These are phyloP conservation scores for Sphagnum contortum DNA, from an alignment of 225 moss, liverwort and hornwort species.

Conservation along the genomic window DNA sequence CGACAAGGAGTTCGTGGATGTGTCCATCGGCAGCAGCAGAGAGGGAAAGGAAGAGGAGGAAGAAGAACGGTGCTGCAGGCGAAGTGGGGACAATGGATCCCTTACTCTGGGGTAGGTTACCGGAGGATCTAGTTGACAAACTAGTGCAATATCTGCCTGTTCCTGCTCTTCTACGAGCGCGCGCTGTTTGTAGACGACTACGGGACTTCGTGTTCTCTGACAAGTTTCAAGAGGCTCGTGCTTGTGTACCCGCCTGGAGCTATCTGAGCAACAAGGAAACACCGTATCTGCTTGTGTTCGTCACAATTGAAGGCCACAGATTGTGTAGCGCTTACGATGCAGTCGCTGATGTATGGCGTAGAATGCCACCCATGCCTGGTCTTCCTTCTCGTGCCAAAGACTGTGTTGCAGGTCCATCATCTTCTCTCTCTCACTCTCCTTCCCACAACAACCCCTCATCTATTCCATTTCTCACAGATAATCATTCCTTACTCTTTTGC, in stretches of 20 bases:
- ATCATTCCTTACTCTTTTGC: too few relatives aligned
- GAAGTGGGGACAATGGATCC: constrained; percentile 18
- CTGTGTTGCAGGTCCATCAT: constrained; percentile 26
- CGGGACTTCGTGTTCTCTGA: constrained; percentile 29
- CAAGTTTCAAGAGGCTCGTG: constrained; percentile 23
- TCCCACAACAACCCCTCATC: too few relatives aligned
- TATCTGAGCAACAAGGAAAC: constrained; percentile 4
- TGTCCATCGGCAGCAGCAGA: too few relatives aligned
- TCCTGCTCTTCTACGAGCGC: constrained; percentile 14
- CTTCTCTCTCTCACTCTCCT: too few relatives aligned
- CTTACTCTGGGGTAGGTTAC: constrained; percentile 17
- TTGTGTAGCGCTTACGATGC: constrained; percentile 34
- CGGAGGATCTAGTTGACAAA: constrained; percentile 24
- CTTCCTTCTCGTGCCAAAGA: constrained; percentile 27
- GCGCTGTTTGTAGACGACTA: constrained; percentile 20
- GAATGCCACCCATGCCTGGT: constrained; percentile 38
- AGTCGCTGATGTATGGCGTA: constrained; percentile 15
- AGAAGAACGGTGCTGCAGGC: constrained; percentile 5
- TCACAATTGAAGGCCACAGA: constrained; percentile 20
- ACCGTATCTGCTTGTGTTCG: constrained; percentile 33
- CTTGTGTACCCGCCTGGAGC: constrained; percentile 22
- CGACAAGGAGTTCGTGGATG: too few relatives aligned
- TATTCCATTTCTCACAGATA: too few relatives aligned
- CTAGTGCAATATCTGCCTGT: constrained; percentile 22
- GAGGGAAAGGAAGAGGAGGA: constrained; percentile 16